Evolutionary conservation across 805 yeast genomes (phyloP), one percentile per base, ranked within the genome.

Genomic region (Cyberlindnera bimundalis): DNA sequence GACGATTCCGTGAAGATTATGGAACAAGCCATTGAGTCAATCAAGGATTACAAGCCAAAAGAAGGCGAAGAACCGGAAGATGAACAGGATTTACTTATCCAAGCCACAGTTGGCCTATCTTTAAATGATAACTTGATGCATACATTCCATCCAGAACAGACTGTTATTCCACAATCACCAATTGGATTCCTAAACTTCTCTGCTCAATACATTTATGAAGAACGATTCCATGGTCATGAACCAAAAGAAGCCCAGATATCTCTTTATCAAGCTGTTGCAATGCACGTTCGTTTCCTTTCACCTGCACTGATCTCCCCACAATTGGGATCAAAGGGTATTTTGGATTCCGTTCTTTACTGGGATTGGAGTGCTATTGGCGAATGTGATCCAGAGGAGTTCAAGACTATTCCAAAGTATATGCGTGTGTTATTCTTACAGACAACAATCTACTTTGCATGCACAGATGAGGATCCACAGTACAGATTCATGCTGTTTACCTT

Each of bases 401-500:
- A 34, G 18, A 29, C 36, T 8, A 32, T 67, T 12, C 66, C 74
- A 21, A 53, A 59, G 20, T 53, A 57, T 30, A 56, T 66, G 15
- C 49, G 70, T 21, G 55, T 49, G 24, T 51, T 65, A 8, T 74
- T 65, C 44, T 56, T 78, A 14, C 75, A 73, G 51, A 53, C 66
- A 27, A 48, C 74, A 25, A 58, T 75, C 21, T 53, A 62, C 23
- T 56, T 62, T 25, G 58, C 67, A 5, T 66, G 73, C 5, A 52
- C 58, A 5, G 54, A 64, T 25, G 52, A 62, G 2, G 60, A 65
- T 40, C 66, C 71, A 26, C 60, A 68, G 28, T 55, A 59, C 35
- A 59, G 74, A 50, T 55, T 60, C 48, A 65, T 77, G 23, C 66
- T 72, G 10, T 75, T 79, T 52, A 80, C 90, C 0, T 64, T 86